These are phyloP conservation scores for Hygrophila difformis DNA, from an alignment of 257 asterid genomes.

Conservation along the genomic window DNA sequence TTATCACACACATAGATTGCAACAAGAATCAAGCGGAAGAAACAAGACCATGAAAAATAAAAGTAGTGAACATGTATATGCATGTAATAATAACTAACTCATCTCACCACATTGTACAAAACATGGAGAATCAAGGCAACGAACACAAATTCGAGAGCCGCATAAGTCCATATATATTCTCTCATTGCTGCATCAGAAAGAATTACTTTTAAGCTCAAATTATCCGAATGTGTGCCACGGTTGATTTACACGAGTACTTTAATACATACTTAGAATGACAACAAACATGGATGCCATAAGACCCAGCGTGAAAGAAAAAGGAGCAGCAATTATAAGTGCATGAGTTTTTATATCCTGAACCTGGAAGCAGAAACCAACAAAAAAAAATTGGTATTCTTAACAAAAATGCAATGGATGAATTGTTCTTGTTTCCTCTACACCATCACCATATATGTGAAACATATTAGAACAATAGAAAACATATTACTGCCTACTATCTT, in stretches of 20 bases:
- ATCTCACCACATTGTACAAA: constrained; percentile 57
- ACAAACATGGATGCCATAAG: constrained; percentile 62
- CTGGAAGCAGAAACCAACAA: constrained; percentile 23
- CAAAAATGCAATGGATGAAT: too few relatives aligned
- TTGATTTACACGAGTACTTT: too few relatives aligned
- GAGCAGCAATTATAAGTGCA: constrained; percentile 71
- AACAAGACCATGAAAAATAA: too few relatives aligned
- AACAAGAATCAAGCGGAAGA: too few relatives aligned
- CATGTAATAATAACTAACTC: too few relatives aligned
- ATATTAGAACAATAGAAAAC: too few relatives aligned
- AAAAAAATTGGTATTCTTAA: too few relatives aligned
- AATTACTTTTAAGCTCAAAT: constrained; percentile 7
- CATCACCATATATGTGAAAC: too few relatives aligned
- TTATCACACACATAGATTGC: too few relatives aligned
- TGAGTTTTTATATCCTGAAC: constrained; percentile 48
- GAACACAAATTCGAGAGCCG: constrained; percentile 76
- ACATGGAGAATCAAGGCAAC: constrained; percentile 51
- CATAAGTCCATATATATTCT: constrained; percentile 76
- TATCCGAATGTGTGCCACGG: too few relatives aligned
- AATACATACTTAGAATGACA: constrained; percentile 52
- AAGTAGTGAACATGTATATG: too few relatives aligned
- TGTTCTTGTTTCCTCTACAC: too few relatives aligned
- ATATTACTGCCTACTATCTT: constrained; percentile 24
- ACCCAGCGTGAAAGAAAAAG: constrained; percentile 72
- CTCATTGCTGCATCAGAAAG: constrained; percentile 51